Conservation (phyloP, 192 early-diverging fungal genomes). For the Entomortierella parvispora region DNA sequence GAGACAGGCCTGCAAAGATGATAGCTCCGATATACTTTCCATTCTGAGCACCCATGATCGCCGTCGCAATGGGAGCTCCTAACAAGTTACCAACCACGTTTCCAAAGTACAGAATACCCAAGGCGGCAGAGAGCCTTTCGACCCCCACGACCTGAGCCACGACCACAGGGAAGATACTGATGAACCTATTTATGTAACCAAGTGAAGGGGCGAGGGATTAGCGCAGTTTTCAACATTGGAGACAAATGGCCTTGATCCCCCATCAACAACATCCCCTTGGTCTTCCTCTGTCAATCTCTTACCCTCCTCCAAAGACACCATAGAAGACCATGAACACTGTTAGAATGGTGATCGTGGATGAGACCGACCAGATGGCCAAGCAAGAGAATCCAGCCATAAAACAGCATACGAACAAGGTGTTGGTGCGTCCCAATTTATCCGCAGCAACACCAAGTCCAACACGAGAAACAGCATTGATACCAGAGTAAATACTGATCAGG, state of each 20-base stretch:
- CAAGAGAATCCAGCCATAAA: conserved; percentile 56
- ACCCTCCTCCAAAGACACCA: conserved; percentile 61
- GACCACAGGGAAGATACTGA: conserved; percentile 58
- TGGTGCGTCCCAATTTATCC: conserved; percentile 58
- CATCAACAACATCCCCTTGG: neutral
- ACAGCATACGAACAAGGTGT: conserved; percentile 48
- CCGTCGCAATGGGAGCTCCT: conserved; percentile 53
- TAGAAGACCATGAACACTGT: conserved; percentile 56
- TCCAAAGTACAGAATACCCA: conserved; percentile 57
- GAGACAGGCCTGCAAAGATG: conserved; percentile 45
- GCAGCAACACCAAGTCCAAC: conserved; percentile 53
- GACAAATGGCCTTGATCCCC: neutral
- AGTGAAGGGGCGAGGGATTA: too few relatives aligned
- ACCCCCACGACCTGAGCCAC: conserved; percentile 65
- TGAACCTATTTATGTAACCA: conserved; percentile 37
- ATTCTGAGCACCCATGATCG: conserved; percentile 22
- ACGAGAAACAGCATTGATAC: conserved; percentile 57
- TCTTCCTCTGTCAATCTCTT: conserved; percentile 1
- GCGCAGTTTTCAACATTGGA: too few relatives aligned
- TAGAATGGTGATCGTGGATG: conserved; percentile 37
- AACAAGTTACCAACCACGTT: conserved; percentile 45
- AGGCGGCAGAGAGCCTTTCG: conserved; percentile 50
- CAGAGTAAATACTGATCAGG: conserved; percentile 40
- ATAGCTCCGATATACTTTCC: conserved; percentile 47
- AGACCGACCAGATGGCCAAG: conserved; percentile 56